Evolutionary conservation across 441 rosid genomes (phyloP), one percentile per base, ranked within the genome.

Genomic region (Erodium trifolium): DNA sequence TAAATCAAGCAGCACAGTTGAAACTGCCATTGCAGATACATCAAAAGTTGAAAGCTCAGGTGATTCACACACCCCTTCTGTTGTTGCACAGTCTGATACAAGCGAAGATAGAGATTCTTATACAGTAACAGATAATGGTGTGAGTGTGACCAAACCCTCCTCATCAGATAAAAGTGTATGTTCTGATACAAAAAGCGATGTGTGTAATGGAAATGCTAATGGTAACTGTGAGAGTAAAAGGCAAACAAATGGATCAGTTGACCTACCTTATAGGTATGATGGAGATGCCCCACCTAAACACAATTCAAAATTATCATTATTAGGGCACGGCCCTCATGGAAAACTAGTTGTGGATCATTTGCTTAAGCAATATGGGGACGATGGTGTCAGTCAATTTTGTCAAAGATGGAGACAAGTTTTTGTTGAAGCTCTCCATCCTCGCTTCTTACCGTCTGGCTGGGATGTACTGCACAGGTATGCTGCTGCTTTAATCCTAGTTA

Each of bases 241-340:
- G 39, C 37, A 63, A 8, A 63, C 43, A 49, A 74, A 82, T 72
- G 84, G 74, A 67, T 63, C 35, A 9, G 53, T 62, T 2, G 78
- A 75, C 71, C 60, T 73, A 31, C 68, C 72, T 72, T 68, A 75
- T 75, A 71, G 73, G 59, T 68, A 78, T 5, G 76, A 75, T 59
- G 87, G 74, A 51, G 78, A 69, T 65, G 67, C 43, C 34, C 37
- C 68, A 55, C 78, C 81, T 41, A 83, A 71, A 73, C 83, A 76
- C 63, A 84, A 83, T 72, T 79, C 89, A 62, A 91, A 87, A 68
- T 74, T 88, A 43, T 91, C 98, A 17, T 72, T 93, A 60, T 78
- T 93, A 72, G 99, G 99, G 73, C 99, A 91, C 82, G 99, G 99
- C 69, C 97, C 96, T 0, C 96, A 91, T 66, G 99, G 99, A 65